Percentiles rank a stretch among this genome's conserved stretches.
Conservation (phyloP, 164 flowering plant genomes). For the Vitis rupestris region DNA sequence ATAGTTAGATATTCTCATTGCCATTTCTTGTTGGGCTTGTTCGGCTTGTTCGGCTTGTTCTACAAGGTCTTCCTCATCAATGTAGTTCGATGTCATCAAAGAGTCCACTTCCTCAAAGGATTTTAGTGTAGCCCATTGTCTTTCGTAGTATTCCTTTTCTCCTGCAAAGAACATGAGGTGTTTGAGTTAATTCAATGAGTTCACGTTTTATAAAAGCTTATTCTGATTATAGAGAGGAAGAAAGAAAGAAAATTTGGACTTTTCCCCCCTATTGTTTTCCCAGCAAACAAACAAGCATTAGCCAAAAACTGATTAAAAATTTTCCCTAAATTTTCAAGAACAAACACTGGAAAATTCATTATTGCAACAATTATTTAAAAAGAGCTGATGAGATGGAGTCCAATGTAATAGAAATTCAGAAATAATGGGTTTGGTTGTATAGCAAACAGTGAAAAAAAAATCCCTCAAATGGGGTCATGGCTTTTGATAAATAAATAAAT, state of each 20-base stretch:
- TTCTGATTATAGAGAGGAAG: not conserved
- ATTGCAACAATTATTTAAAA: too few relatives aligned
- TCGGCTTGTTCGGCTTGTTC: conserved; percentile 32
- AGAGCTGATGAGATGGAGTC: too few relatives aligned
- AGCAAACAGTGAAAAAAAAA: too few relatives aligned
- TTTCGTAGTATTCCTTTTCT: conserved; percentile 62
- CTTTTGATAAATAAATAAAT: too few relatives aligned
- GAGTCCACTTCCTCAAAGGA: conserved; percentile 66
- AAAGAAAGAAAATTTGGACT: not conserved
- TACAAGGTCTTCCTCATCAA: conserved; percentile 25
- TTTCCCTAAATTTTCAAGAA: too few relatives aligned
- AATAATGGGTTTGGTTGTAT: too few relatives aligned
- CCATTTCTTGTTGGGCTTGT: conserved; percentile 37
- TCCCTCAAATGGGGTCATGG: too few relatives aligned
- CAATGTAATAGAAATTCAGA: too few relatives aligned
- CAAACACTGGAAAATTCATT: too few relatives aligned
- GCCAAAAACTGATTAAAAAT: too few relatives aligned
- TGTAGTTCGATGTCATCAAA: conserved; percentile 18
- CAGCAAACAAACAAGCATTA: too few relatives aligned
- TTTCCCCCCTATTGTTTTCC: too few relatives aligned
- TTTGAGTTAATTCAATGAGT: not conserved
- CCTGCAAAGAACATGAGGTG: conserved; percentile 32
- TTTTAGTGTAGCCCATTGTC: conserved; percentile 47
- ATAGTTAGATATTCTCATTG: conserved; percentile 56
- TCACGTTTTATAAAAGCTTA: not conserved